Percentiles rank a stretch among this genome's conserved stretches.
Evolutionary conservation across 2,329 filamentous ascomycete species (phyloP).

Genomic region (Ciborinia camelliae): DNA sequence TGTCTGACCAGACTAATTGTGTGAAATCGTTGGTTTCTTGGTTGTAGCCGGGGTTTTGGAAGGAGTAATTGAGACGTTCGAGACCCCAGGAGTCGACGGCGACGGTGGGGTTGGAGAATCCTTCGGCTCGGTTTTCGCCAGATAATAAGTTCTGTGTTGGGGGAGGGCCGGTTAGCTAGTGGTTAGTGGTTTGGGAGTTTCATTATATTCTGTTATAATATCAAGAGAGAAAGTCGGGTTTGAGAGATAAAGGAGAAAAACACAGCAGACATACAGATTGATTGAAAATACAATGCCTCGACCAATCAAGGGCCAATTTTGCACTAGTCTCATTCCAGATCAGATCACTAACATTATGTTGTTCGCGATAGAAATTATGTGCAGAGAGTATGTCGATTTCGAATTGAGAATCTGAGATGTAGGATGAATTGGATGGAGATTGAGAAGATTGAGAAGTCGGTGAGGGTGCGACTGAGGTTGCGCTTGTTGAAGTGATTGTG

Average conservation of each 20-base stretch:
- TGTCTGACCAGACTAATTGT: constrained; percentile 67
- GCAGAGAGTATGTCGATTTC: constrained; percentile 56
- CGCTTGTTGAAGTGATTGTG: background rate
- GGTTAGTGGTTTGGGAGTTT: background rate
- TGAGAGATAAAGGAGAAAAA: background rate
- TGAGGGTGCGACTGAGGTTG: background rate
- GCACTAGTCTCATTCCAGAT: constrained; percentile 64
- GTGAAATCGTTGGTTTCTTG: constrained; percentile 67
- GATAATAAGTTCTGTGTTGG: constrained; percentile 58
- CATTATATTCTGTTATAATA: no score
- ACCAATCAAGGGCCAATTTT: constrained; percentile 51
- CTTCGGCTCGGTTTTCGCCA: constrained; percentile 72
- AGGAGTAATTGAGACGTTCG: constrained; percentile 59
- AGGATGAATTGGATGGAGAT: no score
- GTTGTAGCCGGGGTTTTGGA: constrained; percentile 51
- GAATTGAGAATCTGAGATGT: constrained; percentile 44
- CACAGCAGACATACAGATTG: constrained; percentile 46
- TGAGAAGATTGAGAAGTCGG: no score
- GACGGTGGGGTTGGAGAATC: constrained; percentile 56
- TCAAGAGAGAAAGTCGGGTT: background rate
- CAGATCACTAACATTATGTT: constrained; percentile 58
- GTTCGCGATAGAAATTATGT: constrained; percentile 62
- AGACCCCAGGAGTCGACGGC: constrained; percentile 65
- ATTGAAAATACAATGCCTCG: constrained; percentile 46
- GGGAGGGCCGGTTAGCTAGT: background rate